Percentiles rank a stretch among this genome's conserved stretches.
Evolutionary conservation across 352 stramenopile genomes (phyloP).

Genomic region (Phytophthora pinifolia): DNA sequence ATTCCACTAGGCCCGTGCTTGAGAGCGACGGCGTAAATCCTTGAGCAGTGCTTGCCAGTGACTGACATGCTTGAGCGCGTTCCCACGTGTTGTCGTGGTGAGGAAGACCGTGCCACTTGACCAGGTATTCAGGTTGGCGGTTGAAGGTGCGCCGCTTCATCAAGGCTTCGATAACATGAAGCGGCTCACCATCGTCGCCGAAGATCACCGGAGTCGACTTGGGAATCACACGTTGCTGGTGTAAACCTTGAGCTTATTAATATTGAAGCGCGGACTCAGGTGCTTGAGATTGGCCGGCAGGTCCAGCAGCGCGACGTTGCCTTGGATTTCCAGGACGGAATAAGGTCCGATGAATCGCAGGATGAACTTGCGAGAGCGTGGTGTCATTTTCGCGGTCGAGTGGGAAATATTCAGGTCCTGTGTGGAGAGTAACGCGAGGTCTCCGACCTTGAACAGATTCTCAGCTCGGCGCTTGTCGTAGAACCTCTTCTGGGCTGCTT

Average conservation of each 20-base stretch:
- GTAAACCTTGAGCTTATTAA: slow-evolving; percentile 17
- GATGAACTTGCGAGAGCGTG: slow-evolving; percentile 2
- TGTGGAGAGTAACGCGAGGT: slow-evolving; percentile 5
- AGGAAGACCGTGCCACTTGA: slow-evolving; percentile 10
- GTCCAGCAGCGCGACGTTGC: slow-evolving; percentile 9
- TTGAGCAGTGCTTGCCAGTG: too few relatives aligned
- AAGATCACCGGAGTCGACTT: slow-evolving; percentile 7
- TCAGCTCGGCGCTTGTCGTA: slow-evolving; percentile 3
- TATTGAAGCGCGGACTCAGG: slow-evolving; percentile 9
- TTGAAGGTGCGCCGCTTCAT: slow-evolving; percentile 11
- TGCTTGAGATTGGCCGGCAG: slow-evolving; percentile 7
- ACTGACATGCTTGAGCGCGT: background rate
- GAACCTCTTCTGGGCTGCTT: slow-evolving; percentile 10
- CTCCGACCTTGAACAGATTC: slow-evolving; percentile 7
- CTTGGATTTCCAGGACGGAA: background rate
- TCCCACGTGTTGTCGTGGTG: slow-evolving; percentile 12
- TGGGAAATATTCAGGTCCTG: slow-evolving; percentile 12
- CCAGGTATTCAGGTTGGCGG: slow-evolving; percentile 5
- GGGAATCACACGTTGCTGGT: slow-evolving; percentile 13
- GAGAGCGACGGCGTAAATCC: too few relatives aligned
- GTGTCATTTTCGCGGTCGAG: slow-evolving; percentile 1
- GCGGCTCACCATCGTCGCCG: slow-evolving; percentile 3
- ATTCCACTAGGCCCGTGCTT: too few relatives aligned
- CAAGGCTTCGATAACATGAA: slow-evolving; percentile 7
- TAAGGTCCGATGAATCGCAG: background rate